phyloP scores from a whole-genome alignment of 164 flowering plant genomes.

The Echeveria elegans region DNA sequence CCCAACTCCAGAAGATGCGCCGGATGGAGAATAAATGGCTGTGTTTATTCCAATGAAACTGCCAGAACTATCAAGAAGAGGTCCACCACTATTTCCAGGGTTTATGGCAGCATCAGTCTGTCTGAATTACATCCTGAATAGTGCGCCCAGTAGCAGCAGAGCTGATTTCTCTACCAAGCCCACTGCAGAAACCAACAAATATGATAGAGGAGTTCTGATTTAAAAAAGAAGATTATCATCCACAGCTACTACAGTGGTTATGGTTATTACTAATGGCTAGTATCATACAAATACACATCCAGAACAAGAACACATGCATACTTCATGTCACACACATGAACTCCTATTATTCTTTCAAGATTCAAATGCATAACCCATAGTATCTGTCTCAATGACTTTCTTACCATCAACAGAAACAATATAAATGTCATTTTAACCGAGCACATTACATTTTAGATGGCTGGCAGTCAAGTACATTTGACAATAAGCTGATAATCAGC shows the following conservation, averaged over 20 bases:
- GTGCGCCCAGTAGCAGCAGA: slow-evolving; percentile 98
- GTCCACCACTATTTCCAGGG: slow-evolving; percentile 98
- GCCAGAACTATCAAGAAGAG: slow-evolving; percentile 94
- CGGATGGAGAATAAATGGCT: slow-evolving; percentile 96
- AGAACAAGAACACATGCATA: neutral
- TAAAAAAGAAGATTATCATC: neutral
- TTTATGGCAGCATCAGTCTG: slow-evolving; percentile 98
- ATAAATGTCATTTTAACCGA: neutral
- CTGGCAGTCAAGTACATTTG: neutral
- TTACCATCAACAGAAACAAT: too few species aligned
- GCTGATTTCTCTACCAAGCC: slow-evolving; percentile 87
- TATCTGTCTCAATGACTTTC: too few species aligned
- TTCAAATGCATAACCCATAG: too few species aligned
- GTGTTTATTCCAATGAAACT: slow-evolving; percentile 92
- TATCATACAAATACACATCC: neutral
- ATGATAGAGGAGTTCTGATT: neutral
- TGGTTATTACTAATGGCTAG: neutral
- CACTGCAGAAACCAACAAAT: slow-evolving; percentile 32
- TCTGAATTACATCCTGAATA: slow-evolving; percentile 94
- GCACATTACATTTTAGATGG: neutral
- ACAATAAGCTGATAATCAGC: neutral
- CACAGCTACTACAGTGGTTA: neutral
- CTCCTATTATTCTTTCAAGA: neutral
- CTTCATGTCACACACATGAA: neutral
- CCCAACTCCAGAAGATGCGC: slow-evolving; percentile 98